A percentile compares a stretch with the other conserved stretches of the same genome.
phyloP scores from a whole-genome alignment of 148 eudicot genomes.

The Camellia sinensis region DNA sequence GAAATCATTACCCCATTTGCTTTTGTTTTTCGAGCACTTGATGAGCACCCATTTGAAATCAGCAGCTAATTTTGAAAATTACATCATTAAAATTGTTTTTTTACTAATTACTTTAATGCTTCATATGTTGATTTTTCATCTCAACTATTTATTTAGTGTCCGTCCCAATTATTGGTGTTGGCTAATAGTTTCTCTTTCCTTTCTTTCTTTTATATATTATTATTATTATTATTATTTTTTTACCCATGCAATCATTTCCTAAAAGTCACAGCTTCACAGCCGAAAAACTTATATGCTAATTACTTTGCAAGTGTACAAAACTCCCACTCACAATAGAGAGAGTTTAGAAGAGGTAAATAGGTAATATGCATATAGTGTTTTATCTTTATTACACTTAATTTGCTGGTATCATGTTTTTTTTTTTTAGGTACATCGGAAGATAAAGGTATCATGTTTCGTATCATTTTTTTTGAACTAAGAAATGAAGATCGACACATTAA shows the following conservation, averaged over 20 bases:
- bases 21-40: conserved; percentile 1
- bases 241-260: background rate
- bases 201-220: background rate
- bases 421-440: no score
- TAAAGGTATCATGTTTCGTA: no score
- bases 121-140: no score
- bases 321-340: no score
- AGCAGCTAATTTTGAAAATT: conserved; percentile 4
- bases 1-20: conserved; percentile 14
- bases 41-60: conserved; percentile 6
- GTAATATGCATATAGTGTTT: no score
- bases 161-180: background rate
- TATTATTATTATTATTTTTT: background rate
- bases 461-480: no score
- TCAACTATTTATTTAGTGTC: background rate
- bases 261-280: background rate
- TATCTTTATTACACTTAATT: background rate
- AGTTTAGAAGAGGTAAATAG: no score
- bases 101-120: background rate
- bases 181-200: background rate
- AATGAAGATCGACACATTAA: no score
- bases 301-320: no score
- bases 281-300: no score
- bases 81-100: background rate
- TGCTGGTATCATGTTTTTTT: no score